Evolutionary conservation across 768 basidiomycete genomes (phyloP), one percentile per base, ranked within the genome.

Genomic region (Lentinula detonsa): DNA sequence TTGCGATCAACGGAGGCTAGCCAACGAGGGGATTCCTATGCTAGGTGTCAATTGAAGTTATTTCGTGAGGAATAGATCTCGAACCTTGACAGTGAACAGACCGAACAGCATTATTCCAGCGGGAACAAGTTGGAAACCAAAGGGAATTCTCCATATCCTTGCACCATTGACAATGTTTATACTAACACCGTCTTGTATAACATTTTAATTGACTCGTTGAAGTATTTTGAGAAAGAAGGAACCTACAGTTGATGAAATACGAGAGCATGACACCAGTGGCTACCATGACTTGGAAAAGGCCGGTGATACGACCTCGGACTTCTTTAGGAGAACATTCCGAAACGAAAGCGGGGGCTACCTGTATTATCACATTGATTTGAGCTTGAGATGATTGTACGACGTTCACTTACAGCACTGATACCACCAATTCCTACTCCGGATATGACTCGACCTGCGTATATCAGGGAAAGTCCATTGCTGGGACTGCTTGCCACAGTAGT

Each of bases 321-420:
- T 91, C 80, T 70, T 93, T 95, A 5, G 94, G 94, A 2, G 87
- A 81, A 70, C 91, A 93, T 71, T 95, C 94, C 9, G 90, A 87
- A 21, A 94, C 91, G 68, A 85, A 95, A 0, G 91, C 86, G 5
- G 93, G 94, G 1, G 91, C 86, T 2, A 93, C 81, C 87, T n/a
- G 87, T 85, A 10, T 78, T 60, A 21, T 8, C 21, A 33, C 8
- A 10, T 31, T 10, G 16, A n/a, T 3, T 21, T 23, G 23, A 11
- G 1, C 4, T 1, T 6, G 34, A 21, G 23, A 34, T 21, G 33
- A 39, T 7, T 31, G 83, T 85, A 87, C 84, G 10, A 76, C 79
- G 59, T 85, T 86, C 35, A 88, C 81, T 45, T 40, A 49, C 61
- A 60, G 34, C 63, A 18, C 83, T 91, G 65, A 94, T 91, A 5